Evolutionary conservation across 768 basidiomycete genomes (phyloP), one percentile per base, ranked within the genome.

Genomic region (Kwoniella sp.): DNA sequence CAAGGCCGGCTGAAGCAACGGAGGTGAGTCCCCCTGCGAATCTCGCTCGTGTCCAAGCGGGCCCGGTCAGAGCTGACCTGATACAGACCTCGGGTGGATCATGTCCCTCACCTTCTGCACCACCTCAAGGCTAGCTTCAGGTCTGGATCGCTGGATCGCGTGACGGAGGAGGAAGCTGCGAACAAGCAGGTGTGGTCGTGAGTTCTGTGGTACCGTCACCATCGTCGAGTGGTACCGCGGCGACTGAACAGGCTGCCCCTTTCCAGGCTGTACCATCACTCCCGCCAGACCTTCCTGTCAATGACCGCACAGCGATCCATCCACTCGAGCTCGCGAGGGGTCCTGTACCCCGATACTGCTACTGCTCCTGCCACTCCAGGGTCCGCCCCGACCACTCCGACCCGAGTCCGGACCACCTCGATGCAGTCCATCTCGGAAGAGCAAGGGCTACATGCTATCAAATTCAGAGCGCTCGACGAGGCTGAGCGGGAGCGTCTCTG

Each of bases 101-200:
- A 70, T 33, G 44, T 70, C 5, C 48, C 60, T 2, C 65, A 67
- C 34, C 46, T 70, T 4, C 40, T 70, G 19, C 60, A 65, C 39
- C 19, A 28, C 15, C 46, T 70, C 31, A 65, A 65, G 31, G 12
- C 12, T 14, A 65, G 65, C 43, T 70, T 70, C 59, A 58, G 53
- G 33, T 48, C 49, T 8, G 29, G 20, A 11, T 39, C 36, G 1
- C 40, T 70, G n/a, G 56, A 53, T 20, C 15, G 17, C 11, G 54
- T 70, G 14, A 39, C 17, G 11, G 68, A 70, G 31, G 50, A 57
- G 4, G 60, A 70, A 50, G 68, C 65, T 15, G 45, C 52, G 26
- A 70, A 70, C 50, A 67, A 67, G 48, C 62, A 67, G 26, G 51
- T 63, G 1, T 70, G 60, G 63, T 62, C 57, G 68, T 65, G 27